Conservation (phyloP, 2,329 filamentous ascomycete species). For the Diaporthe velutina region DNA sequence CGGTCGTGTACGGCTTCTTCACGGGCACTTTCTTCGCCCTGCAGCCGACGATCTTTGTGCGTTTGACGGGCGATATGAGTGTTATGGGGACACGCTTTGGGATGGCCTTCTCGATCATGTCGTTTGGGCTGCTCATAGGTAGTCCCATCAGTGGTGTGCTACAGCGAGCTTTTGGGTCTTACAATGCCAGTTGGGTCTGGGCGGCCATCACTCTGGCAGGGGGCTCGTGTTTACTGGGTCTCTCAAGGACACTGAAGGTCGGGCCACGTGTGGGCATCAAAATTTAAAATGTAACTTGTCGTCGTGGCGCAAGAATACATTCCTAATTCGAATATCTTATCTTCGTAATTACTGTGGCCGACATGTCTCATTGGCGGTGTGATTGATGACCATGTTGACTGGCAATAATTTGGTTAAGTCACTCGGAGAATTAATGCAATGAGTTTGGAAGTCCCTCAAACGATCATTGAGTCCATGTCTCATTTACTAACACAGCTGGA, state of each 20-base stretch:
- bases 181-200: conserved; percentile 25
- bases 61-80: conserved; percentile 3
- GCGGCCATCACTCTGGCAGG: not conserved
- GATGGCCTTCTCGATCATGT: conserved; percentile 34
- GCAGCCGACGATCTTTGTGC: conserved; percentile 28
- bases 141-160: conserved; percentile 23
- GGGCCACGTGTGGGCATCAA: not conserved
- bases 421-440: no score
- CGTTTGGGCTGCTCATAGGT: conserved; percentile 20
- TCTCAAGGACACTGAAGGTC: not conserved
- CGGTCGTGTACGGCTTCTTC: conserved; percentile 24
- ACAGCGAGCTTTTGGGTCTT: conserved; percentile 14
- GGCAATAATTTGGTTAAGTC: no score
- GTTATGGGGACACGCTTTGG: conserved; percentile 31
- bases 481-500: no score
- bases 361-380: no score
- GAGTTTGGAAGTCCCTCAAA: no score
- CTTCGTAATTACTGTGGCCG: not conserved
- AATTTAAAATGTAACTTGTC: not conserved
- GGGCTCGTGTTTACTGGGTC: not conserved
- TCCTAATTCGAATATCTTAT: not conserved
- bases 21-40: conserved; percentile 27
- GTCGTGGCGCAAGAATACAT: not conserved
- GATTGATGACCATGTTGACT: no score
- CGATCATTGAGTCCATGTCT: no score